A percentile compares a stretch with the other conserved stretches of the same genome.
Evolutionary conservation across 2,329 filamentous ascomycete genomes (phyloP).

Genomic region (Lachnellula occidentalis): DNA sequence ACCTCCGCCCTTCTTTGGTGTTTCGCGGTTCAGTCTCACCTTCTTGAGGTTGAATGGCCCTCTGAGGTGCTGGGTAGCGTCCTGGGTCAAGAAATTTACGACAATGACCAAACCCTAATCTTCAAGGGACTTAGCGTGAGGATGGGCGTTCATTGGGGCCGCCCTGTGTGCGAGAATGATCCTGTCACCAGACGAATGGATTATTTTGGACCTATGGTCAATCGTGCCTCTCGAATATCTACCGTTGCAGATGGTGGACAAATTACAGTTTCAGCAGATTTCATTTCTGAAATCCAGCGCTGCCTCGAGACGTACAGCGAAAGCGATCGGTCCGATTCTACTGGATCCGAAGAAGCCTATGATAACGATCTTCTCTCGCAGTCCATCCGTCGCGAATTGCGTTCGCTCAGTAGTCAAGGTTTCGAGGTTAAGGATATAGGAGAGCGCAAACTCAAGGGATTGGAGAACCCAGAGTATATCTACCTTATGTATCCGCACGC

Average conservation of each 20-base stretch:
- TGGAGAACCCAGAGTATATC: constrained; percentile 94
- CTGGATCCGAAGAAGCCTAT: constrained; percentile 66
- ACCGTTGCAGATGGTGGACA: constrained; percentile 94
- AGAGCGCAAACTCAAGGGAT: constrained; percentile 89
- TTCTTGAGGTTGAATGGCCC: constrained; percentile 89
- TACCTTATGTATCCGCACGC: constrained; percentile 93
- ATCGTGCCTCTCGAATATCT: constrained; percentile 90
- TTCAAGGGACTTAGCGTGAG: constrained; percentile 92
- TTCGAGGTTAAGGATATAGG: constrained; percentile 97
- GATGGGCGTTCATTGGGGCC: constrained; percentile 96
- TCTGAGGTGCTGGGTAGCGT: constrained; percentile 84
- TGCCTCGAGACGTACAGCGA: constrained; percentile 88
- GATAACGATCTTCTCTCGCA: constrained; percentile 70
- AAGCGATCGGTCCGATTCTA: constrained; percentile 63
- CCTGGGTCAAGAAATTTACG: constrained; percentile 74
- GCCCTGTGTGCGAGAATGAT: constrained; percentile 90
- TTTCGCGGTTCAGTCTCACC: constrained; percentile 83
- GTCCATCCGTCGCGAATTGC: constrained; percentile 79
- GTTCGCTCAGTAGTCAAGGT: constrained; percentile 80
- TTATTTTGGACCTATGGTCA: constrained; percentile 99
- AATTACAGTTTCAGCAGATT: constrained; percentile 94
- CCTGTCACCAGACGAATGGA: constrained; percentile 98
- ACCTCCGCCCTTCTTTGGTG: constrained; percentile 94
- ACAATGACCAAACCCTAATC: constrained; percentile 82
- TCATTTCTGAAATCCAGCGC: constrained; percentile 91